phyloP scores from a whole-genome alignment of 108 stramenopile species.

The Cyclotella cryptica region DNA sequence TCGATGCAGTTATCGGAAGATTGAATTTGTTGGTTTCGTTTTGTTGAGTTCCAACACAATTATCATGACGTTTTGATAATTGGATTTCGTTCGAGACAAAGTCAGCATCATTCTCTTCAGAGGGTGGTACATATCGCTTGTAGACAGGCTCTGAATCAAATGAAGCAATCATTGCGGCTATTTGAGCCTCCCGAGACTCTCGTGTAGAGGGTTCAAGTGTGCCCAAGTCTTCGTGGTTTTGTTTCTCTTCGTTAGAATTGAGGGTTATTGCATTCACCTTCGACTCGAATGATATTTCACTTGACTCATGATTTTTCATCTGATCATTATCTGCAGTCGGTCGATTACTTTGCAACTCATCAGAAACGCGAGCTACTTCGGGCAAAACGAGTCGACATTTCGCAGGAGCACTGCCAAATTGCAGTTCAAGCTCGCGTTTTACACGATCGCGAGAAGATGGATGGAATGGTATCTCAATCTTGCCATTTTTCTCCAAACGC shows the following conservation, averaged over 20 bases:
- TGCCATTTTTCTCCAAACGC: constrained; percentile 50
- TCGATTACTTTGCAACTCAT: constrained; percentile 9
- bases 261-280: constrained; percentile 5
- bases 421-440: constrained; percentile 22
- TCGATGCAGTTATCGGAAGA: constrained; percentile 49
- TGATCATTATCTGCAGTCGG: not conserved
- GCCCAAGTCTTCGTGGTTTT: not conserved
- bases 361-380: not conserved
- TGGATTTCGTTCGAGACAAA: not conserved
- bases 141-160: constrained; percentile 74
- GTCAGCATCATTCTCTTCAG: constrained; percentile 24
- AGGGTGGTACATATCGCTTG: constrained; percentile 44
- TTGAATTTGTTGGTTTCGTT: constrained; percentile 34
- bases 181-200: constrained; percentile 81
- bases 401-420: constrained; percentile 51
- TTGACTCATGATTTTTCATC: not conserved
- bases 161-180: constrained; percentile 85
- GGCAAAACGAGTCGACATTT: constrained; percentile 26
- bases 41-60: constrained; percentile 20
- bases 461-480: constrained; percentile 31
- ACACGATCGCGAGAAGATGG: not conserved
- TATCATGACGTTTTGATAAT: not conserved
- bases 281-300: not conserved
- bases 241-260: not conserved
- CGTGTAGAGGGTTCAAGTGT: constrained; percentile 58